phyloP scores from a whole-genome alignment of 345 rosid species.

The Citrus hindsii region DNA sequence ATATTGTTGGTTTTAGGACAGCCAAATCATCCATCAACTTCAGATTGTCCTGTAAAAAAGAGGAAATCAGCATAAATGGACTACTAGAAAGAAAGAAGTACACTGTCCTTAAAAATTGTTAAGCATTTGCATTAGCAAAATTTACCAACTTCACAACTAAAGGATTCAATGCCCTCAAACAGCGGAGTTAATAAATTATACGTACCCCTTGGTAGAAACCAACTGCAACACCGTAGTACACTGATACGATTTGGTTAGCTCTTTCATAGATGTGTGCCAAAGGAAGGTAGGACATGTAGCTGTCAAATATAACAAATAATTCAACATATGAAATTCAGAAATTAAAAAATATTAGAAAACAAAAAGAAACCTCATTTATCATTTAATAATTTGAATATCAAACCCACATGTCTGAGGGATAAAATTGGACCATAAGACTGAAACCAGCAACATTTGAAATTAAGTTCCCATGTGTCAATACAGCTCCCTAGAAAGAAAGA shows the following conservation, averaged over 20 bases:
- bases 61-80: constrained; percentile 7
- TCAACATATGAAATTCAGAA: constrained; percentile 5
- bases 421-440: constrained; percentile 29
- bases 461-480: constrained; percentile 78
- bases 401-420: constrained; percentile 78
- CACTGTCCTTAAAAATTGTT: neutral
- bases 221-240: constrained; percentile 58
- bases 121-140: neutral
- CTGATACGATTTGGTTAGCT: constrained; percentile 58
- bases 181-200: neutral
- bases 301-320: constrained; percentile 25
- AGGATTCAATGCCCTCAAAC: neutral
- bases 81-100: neutral
- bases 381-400: constrained; percentile 7
- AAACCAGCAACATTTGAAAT: constrained; percentile 78
- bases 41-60: constrained; percentile 63
- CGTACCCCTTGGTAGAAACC: constrained; percentile 97
- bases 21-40: constrained; percentile 85
- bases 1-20: constrained; percentile 75
- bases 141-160: neutral
- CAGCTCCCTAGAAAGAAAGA: constrained; percentile 56
- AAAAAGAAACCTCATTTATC: neutral
- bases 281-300: constrained; percentile 90
- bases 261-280: constrained; percentile 94
- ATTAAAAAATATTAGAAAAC: neutral